Evolutionary conservation across 441 rosid species (phyloP).

Genomic region (Bruguiera hainesii): DNA sequence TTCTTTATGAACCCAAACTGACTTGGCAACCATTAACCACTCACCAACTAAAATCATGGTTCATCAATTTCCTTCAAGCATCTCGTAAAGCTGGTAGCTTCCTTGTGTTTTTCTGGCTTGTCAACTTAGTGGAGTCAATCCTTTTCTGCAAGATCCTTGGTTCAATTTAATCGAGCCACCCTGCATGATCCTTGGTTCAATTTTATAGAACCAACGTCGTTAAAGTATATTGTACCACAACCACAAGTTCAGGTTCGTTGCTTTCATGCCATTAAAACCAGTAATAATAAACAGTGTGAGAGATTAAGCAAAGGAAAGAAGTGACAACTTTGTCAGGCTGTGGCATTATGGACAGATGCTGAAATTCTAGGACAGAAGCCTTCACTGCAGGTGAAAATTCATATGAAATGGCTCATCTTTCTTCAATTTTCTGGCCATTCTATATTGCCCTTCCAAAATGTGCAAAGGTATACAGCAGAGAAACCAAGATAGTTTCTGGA

Average conservation of each 20-base stretch:
- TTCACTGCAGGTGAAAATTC: background rate
- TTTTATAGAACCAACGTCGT: background rate
- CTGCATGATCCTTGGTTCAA: slow-evolving; percentile 3
- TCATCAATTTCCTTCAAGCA: slow-evolving; percentile 21
- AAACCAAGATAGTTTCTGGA: slow-evolving; percentile 10
- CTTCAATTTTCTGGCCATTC: slow-evolving; percentile 1
- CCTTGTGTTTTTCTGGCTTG: slow-evolving; percentile 12
- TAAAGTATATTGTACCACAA: slow-evolving; percentile 17
- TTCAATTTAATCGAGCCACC: background rate
- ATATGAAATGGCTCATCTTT: slow-evolving; percentile 9
- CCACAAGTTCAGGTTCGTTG: slow-evolving; percentile 31
- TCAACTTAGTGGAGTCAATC: slow-evolving; percentile 11
- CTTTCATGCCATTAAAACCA: background rate
- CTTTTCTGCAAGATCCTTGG: background rate
- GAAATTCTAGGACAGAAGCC: slow-evolving; percentile 11
- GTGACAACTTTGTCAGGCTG: slow-evolving; percentile 19
- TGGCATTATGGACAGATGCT: slow-evolving; percentile 19
- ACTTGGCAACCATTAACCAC: slow-evolving; percentile 37
- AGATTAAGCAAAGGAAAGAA: slow-evolving; percentile 1
- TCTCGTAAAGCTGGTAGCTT: slow-evolving; percentile 20
- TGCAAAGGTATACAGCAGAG: slow-evolving; percentile 42
- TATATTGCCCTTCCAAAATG: slow-evolving; percentile 30
- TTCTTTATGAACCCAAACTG: slow-evolving; percentile 28
- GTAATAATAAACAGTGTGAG: slow-evolving; percentile 1
- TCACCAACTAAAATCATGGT: slow-evolving; percentile 24